These are phyloP conservation scores for Tricholoma flavovirens DNA, from an alignment of 768 basidiomycete species.

Conservation along the genomic window DNA sequence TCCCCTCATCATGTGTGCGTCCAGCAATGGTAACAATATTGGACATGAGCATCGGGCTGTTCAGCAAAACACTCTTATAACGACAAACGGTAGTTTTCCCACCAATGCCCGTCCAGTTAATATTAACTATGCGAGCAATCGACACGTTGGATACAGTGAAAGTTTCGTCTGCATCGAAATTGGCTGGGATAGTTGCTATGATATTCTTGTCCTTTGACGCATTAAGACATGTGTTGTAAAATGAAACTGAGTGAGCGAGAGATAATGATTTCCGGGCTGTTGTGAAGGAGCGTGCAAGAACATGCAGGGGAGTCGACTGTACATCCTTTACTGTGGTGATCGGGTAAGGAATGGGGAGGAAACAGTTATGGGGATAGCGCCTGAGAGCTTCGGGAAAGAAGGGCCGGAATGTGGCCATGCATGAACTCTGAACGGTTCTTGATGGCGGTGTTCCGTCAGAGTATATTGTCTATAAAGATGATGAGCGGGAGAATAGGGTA, in stretches of 20 bases:
- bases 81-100: constrained; percentile 31
- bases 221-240: constrained; percentile 12
- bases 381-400: neutral
- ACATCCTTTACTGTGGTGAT: neutral
- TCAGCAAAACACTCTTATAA: constrained; percentile 34
- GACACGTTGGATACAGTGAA: constrained; percentile 36
- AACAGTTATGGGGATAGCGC: neutral
- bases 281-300: constrained; percentile 6
- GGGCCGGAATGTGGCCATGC: neutral
- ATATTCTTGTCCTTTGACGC: constrained; percentile 11
- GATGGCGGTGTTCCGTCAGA: neutral
- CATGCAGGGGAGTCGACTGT: neutral
- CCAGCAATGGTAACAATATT: constrained; percentile 36
- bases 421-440: neutral
- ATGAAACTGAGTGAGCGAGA: constrained; percentile 22
- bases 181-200: constrained; percentile 26
- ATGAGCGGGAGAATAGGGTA: neutral
- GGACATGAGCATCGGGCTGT: constrained; percentile 24
- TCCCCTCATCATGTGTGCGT: constrained; percentile 30
- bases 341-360: neutral
- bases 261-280: constrained; percentile 19
- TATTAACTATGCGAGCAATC: constrained; percentile 34
- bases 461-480: neutral
- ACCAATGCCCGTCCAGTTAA: constrained; percentile 33
- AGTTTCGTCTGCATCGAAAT: constrained; percentile 29